Percentiles rank a stretch among this genome's conserved stretches.
These are phyloP conservation scores for Sisymbrium altissimum DNA, from an alignment of 345 rosid species.

Conservation along the genomic window DNA sequence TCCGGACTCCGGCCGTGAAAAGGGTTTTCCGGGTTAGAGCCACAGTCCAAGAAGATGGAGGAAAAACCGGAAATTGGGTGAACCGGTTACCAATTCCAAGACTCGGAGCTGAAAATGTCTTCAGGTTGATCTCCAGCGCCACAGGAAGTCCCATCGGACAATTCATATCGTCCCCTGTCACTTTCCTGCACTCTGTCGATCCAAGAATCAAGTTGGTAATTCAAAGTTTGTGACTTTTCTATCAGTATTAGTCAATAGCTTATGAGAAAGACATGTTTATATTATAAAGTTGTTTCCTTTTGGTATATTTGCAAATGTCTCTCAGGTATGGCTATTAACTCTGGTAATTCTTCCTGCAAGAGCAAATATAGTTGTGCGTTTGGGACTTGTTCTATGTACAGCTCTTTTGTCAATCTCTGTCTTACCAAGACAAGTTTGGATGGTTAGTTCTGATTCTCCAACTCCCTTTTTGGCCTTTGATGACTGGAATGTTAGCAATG, in stretches of 20 bases:
- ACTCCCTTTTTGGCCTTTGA: background rate
- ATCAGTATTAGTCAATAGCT: no score
- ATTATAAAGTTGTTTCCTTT: background rate
- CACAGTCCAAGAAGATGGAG: slow-evolving; percentile 36
- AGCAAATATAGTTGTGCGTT: slow-evolving; percentile 67
- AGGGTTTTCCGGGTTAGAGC: slow-evolving; percentile 37
- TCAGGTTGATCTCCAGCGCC: slow-evolving; percentile 66
- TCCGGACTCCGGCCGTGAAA: slow-evolving; percentile 13
- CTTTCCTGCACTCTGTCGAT: slow-evolving; percentile 81
- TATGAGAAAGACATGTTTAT: background rate
- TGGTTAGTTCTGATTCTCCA: slow-evolving; percentile 36
- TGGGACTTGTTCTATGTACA: slow-evolving; percentile 62
- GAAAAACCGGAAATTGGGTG: slow-evolving; percentile 45
- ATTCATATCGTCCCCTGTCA: slow-evolving; percentile 74
- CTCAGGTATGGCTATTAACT: slow-evolving; percentile 91
- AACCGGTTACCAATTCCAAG: slow-evolving; percentile 57
- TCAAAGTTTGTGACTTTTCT: no score
- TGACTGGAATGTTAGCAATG: background rate
- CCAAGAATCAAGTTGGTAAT: slow-evolving; percentile 80
- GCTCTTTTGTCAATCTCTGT: slow-evolving; percentile 66
- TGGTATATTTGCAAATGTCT: slow-evolving; percentile 30
- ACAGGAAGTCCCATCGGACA: slow-evolving; percentile 89
- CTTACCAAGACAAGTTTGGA: slow-evolving; percentile 74
- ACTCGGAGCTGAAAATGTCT: slow-evolving; percentile 68
- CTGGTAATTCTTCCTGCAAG: slow-evolving; percentile 90